Evolutionary conservation across 768 basidiomycete species (phyloP).

Genomic region (Cyclocybe cylindracea): DNA sequence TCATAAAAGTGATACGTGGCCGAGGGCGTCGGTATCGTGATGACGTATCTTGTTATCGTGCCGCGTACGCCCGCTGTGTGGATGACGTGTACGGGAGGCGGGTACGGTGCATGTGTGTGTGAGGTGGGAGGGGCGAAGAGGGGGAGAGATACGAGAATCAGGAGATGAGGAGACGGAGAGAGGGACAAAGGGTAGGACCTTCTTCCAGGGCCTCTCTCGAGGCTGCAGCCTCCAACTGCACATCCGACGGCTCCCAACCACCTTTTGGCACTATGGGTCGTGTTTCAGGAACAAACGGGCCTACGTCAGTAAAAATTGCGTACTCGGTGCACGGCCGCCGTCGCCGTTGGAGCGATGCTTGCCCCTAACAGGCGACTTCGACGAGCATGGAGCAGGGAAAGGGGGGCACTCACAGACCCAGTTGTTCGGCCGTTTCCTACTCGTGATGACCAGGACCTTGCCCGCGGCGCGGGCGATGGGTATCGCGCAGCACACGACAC

Average conservation of each 20-base stretch:
- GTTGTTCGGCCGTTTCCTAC: conserved; percentile 74
- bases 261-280: conserved; percentile 78
- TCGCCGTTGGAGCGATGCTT: neutral
- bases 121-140: conserved; percentile 22
- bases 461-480: conserved; percentile 73
- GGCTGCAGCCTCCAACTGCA: conserved; percentile 82
- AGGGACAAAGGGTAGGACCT: conserved; percentile 88
- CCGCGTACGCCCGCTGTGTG: conserved; percentile 84
- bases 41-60: conserved; percentile 82
- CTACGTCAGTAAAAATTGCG: neutral
- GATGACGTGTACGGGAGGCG: conserved; percentile 19
- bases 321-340: neutral
- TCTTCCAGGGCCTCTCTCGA: conserved; percentile 93
- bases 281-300: conserved; percentile 14
- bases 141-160: conserved; percentile 54
- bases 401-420: conserved; percentile 82
- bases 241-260: conserved; percentile 86
- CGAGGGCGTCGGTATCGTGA: conserved; percentile 76
- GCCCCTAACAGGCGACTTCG: neutral
- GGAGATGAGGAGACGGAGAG: conserved; percentile 71
- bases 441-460: conserved; percentile 83
- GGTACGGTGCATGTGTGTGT: conserved; percentile 25
- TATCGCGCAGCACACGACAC: conserved; percentile 90
- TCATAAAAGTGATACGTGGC: conserved; percentile 91
- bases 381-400: conserved; percentile 5